These are phyloP conservation scores for Avena eriantha DNA, from an alignment of 176 grass and related monocot genomes.

Conservation along the genomic window DNA sequence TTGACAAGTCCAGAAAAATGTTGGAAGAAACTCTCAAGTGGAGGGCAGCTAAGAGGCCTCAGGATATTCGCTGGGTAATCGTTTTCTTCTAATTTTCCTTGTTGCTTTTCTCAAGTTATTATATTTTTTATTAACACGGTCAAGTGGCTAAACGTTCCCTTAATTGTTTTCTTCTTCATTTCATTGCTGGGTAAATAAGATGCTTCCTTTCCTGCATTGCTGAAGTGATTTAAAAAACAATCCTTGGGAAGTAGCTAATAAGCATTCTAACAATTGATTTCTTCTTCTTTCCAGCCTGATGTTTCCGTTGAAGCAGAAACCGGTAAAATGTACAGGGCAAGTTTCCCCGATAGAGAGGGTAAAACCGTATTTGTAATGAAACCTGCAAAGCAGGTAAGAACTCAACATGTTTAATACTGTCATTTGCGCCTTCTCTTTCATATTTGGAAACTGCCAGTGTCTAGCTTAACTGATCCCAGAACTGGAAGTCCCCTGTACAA, in stretches of 20 bases:
- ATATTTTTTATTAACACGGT: neutral
- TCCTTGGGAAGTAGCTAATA: no score
- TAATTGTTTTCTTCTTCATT: constrained; percentile 2
- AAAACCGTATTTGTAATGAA: constrained; percentile 70
- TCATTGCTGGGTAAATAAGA: neutral
- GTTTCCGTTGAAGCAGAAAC: constrained; percentile 84
- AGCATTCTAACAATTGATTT: neutral
- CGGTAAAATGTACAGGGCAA: constrained; percentile 78
- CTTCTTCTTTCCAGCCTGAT: constrained; percentile 58
- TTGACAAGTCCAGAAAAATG: constrained; percentile 84
- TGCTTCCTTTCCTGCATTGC: no score
- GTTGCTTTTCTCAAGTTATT: neutral
- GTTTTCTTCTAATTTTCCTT: neutral
- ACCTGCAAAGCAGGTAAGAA: constrained; percentile 73
- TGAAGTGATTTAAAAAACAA: no score
- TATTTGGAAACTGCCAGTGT: neutral
- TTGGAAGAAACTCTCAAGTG: constrained; percentile 87
- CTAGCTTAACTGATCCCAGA: neutral
- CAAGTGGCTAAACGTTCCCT: neutral
- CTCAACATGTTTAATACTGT: constrained; percentile 1
- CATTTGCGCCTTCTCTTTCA: neutral
- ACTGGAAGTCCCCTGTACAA: neutral
- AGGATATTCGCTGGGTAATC: constrained; percentile 82
- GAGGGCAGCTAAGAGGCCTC: constrained; percentile 77
- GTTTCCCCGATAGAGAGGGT: constrained; percentile 79